Percentiles rank a stretch among this genome's conserved stretches.
Evolutionary conservation across 352 stramenopile genomes (phyloP).

Genomic region (Globisporangium rhizosaccharum): DNA sequence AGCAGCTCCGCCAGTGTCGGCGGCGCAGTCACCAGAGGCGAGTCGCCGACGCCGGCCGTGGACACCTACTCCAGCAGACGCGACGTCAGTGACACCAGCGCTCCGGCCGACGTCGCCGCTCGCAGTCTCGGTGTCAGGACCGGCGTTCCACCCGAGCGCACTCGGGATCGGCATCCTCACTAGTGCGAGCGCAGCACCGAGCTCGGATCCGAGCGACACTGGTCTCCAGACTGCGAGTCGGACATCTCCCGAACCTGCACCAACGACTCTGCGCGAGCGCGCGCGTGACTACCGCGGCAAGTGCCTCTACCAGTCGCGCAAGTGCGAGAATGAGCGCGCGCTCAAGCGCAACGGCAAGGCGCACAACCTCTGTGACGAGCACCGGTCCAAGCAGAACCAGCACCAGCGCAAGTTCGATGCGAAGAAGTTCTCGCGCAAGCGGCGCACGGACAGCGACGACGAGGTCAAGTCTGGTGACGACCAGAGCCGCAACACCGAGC

Average conservation of each 20-base stretch:
- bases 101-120: conserved; percentile 6
- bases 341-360: conserved; percentile 74
- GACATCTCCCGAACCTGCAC: background rate
- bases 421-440: conserved; percentile 67
- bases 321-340: conserved; percentile 77
- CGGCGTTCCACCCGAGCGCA: background rate
- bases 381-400: conserved; percentile 75
- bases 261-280: background rate
- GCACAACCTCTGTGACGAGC: conserved; percentile 76
- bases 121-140: conserved; percentile 10
- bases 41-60: background rate
- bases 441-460: conserved; percentile 16
- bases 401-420: conserved; percentile 81
- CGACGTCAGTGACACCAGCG: background rate
- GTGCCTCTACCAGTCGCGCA: conserved; percentile 73
- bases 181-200: background rate
- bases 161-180: background rate
- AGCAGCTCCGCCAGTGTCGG: background rate
- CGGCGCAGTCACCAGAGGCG: background rate
- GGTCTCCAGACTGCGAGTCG: background rate
- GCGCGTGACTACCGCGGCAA: conserved; percentile 40
- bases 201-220: background rate
- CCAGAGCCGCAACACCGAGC: background rate
- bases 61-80: background rate
- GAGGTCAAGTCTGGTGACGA: background rate